Conservation (phyloP, 306 rosid genomes). For the Acacia acuminata region DNA sequence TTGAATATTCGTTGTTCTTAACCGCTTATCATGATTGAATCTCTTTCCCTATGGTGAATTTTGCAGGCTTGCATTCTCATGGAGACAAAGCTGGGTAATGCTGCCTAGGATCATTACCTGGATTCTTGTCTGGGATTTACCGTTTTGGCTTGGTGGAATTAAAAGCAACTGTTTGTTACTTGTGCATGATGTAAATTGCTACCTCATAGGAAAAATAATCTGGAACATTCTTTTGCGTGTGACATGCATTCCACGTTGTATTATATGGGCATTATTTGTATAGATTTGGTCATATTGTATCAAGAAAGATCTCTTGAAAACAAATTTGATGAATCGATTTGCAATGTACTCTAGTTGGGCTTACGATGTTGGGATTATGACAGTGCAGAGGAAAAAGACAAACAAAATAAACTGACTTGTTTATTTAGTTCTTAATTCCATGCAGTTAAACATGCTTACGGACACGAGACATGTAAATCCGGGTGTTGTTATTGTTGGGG, state of each 20-base stretch:
- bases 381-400: too few species aligned
- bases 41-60: not conserved
- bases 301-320: not conserved
- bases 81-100: not conserved
- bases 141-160: not conserved
- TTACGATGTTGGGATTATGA: not conserved
- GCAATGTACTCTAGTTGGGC: not conserved
- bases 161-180: not conserved
- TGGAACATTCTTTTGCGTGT: not conserved
- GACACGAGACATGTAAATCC: too few species aligned
- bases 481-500: too few species aligned
- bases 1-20: not conserved
- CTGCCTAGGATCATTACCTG: not conserved
- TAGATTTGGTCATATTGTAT: not conserved
- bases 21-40: not conserved
- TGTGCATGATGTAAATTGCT: not conserved
- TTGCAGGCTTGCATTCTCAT: constrained; percentile 39
- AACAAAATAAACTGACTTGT: too few species aligned
- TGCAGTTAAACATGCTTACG: too few species aligned
- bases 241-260: not conserved
- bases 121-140: not conserved
- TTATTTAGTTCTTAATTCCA: too few species aligned
- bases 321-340: not conserved
- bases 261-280: not conserved
- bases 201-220: not conserved